Conservation (phyloP, 129 eudicot species). For the Lactuca saligna region DNA sequence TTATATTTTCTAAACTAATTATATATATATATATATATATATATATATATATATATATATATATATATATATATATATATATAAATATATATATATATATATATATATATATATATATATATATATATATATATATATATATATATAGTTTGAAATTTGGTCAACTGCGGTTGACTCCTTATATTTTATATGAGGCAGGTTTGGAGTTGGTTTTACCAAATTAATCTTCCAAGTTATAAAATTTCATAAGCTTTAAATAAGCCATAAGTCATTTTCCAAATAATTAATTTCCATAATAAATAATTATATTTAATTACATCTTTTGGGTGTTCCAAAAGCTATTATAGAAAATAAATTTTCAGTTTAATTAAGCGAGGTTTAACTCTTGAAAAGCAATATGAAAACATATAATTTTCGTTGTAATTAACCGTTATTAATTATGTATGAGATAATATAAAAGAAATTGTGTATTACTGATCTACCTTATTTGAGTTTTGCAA, state of each 20-base stretch:
- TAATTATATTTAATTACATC: not conserved
- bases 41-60: no score
- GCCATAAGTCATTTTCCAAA: constrained; percentile 21
- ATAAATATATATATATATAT: no score
- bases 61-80: no score
- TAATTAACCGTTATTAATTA: no score
- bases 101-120: no score
- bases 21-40: no score
- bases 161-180: constrained; percentile 23
- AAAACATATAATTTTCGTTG: no score
- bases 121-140: no score
- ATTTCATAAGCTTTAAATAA: constrained; percentile 16
- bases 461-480: not conserved
- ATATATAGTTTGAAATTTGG: constrained; percentile 17
- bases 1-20: not conserved
- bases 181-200: constrained; percentile 25
- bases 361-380: not conserved
- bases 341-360: not conserved
- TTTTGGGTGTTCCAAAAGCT: constrained; percentile 15
- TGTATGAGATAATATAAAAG: not conserved
- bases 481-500: no score
- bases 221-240: constrained; percentile 14
- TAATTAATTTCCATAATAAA: constrained; percentile 1
- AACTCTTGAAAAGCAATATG: not conserved
- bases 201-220: constrained; percentile 31